These are phyloP conservation scores for Thalassiosira hispida DNA, from an alignment of 352 stramenopile species.

Conservation along the genomic window DNA sequence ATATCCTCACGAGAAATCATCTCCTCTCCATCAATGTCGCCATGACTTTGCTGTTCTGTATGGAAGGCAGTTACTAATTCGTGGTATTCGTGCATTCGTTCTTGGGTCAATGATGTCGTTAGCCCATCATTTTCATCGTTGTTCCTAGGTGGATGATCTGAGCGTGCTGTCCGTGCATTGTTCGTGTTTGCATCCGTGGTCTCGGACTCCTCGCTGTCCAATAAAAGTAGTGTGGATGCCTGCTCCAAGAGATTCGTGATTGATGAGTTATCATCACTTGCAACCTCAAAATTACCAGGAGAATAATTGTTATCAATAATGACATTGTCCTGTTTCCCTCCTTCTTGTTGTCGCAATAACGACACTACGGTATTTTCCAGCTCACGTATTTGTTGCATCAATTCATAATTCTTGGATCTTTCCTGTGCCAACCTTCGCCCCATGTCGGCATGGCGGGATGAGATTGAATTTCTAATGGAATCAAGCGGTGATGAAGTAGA, in stretches of 20 bases:
- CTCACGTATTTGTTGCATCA: constrained; percentile 16
- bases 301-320: too few species aligned
- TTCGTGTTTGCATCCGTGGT: neutral
- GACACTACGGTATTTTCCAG: constrained; percentile 12
- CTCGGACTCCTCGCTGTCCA: neutral
- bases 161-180: neutral
- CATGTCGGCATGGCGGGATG: constrained; percentile 16
- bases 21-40: constrained; percentile 21
- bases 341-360: neutral
- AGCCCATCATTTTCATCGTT: neutral
- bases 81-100: constrained; percentile 45
- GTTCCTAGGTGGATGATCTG: neutral
- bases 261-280: neutral
- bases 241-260: neutral
- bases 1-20: constrained; percentile 33
- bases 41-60: constrained; percentile 25
- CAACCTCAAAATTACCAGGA: neutral
- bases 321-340: neutral
- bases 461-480: neutral
- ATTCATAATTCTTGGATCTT: constrained; percentile 24
- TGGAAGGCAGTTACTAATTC: constrained; percentile 39
- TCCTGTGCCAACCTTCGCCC: constrained; percentile 27
- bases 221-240: constrained; percentile 13
- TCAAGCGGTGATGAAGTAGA: neutral
- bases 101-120: neutral